Evolutionary conservation across 129 eudicot genomes (phyloP), one percentile per base, ranked within the genome.

Genomic region (Ambrosia artemisiifolia): DNA sequence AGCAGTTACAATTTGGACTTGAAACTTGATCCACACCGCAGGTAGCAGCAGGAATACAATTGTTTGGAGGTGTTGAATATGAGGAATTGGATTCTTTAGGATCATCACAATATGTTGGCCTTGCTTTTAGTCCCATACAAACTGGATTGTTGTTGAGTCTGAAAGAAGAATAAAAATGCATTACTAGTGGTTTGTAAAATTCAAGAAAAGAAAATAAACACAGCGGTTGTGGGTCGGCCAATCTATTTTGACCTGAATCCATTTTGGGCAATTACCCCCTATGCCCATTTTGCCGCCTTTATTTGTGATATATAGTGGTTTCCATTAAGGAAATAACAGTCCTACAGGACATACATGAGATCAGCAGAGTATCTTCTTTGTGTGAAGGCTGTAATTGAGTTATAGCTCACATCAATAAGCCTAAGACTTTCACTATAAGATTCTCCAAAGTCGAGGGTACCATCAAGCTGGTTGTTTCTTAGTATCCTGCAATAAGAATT

Each of bases 1-100:
- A 81, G 64, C 96, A 90, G 74, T 56, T 66, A 81, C 98, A 93
- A 1, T 74, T 84, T 13, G 92, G 92, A 75, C 92, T 88, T 40
- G 80, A 65, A 61, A 74, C 11, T 87, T 81, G 81, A 57, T 56
- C 56, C 36, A 74, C 66, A 38, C 55, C 65, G 73, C 98, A 93
- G 18, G 80, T 11, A 40, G 11, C 44, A 17, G 80, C 12, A 34
- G 87, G 83, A 3, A 18, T 11, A 67, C 98, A 89, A 17, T 93
- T 74, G 24, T 61, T 70, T 47, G 28, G 38, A 17, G 85, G 87
- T 54, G 88, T 87, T 57, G 85, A 72, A 77, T 85, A 89, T 38
- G 86, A 40, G 11, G 50, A 28, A 42, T 82, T 75, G 12, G 88
- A 12, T 48, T 66, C 84, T 57, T 38, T 79, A 19, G 83, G 70